Percentiles rank a stretch among this genome's conserved stretches.
Conservation (phyloP, 345 rosid genomes). For the Crucihimalaya himalaica region DNA sequence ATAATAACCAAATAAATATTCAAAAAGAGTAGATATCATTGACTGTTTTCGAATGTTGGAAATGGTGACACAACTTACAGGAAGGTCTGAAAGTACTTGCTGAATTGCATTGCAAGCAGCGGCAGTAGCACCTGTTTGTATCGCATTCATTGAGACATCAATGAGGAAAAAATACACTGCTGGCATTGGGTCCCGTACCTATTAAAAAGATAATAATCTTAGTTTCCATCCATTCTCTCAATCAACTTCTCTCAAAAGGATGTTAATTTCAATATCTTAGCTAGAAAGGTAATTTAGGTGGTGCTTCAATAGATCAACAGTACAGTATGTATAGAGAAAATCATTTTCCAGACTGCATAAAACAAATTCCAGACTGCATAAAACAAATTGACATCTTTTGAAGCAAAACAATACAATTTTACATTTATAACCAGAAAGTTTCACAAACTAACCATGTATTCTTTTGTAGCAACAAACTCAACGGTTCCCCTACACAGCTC, state of each 20-base stretch:
- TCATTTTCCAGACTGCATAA: background rate
- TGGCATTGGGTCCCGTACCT: conserved; percentile 98
- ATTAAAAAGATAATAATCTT: conserved; percentile 27
- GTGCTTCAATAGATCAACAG: conserved; percentile 17
- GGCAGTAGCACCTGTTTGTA: conserved; percentile 94
- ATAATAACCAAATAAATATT: background rate
- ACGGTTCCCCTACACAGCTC: conserved; percentile 90
- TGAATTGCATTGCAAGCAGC: conserved; percentile 89
- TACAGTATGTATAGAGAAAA: background rate
- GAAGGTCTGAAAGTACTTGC: conserved; percentile 91
- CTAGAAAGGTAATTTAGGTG: conserved; percentile 7
- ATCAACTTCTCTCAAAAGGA: conserved; percentile 11
- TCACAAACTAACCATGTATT: conserved; percentile 73
- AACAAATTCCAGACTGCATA: conserved; percentile 6
- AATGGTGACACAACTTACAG: conserved; percentile 55
- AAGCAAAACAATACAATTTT: conserved; percentile 12
- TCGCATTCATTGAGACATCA: conserved; percentile 89
- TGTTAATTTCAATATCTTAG: conserved; percentile 4
- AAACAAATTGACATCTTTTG: background rate
- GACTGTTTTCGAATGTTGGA: conserved; percentile 24
- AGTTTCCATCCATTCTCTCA: conserved; percentile 6
- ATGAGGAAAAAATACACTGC: conserved; percentile 88
- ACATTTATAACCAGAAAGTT: conserved; percentile 2
- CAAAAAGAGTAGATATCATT: background rate
- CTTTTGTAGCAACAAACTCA: conserved; percentile 88